Evolutionary conservation across 1,139 yeast species (phyloP).

Genomic region (Schwanniomyces etchellsii): DNA sequence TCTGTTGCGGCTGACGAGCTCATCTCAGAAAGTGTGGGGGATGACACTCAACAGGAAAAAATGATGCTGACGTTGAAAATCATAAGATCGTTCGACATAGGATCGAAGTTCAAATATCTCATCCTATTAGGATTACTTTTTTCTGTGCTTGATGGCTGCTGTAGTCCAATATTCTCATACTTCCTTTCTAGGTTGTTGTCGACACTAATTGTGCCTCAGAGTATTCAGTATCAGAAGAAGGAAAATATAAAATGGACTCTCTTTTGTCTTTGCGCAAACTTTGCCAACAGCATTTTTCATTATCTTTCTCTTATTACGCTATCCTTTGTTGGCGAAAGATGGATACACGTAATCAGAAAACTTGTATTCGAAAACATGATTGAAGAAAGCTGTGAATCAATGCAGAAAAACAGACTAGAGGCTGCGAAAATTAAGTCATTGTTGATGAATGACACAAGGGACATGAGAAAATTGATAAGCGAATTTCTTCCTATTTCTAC

Average conservation of each 20-base stretch:
- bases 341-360: constrained; percentile 58
- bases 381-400: constrained; percentile 54
- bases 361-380: constrained; percentile 43
- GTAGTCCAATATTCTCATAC: constrained; percentile 74
- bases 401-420: constrained; percentile 27
- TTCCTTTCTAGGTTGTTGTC: constrained; percentile 64
- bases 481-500: constrained; percentile 52
- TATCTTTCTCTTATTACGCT: constrained; percentile 48
- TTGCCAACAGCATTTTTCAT: constrained; percentile 53
- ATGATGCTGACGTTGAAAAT: constrained; percentile 27
- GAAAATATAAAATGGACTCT: constrained; percentile 62
- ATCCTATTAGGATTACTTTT: constrained; percentile 48
- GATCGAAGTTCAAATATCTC: constrained; percentile 27
- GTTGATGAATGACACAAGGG: constrained; percentile 76
- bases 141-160: constrained; percentile 53
- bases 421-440: constrained; percentile 62
- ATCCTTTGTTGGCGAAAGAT: constrained; percentile 57
- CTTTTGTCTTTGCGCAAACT: constrained; percentile 53
- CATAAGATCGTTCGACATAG: constrained; percentile 26
- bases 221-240: constrained; percentile 14
- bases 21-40: not conserved
- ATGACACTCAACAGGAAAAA: constrained; percentile 6
- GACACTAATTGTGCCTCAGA: constrained; percentile 45
- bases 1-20: not conserved
- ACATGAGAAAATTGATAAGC: constrained; percentile 59